Conservation (phyloP, 352 stramenopile species). For the Globisporangium heterothallicum region DNA sequence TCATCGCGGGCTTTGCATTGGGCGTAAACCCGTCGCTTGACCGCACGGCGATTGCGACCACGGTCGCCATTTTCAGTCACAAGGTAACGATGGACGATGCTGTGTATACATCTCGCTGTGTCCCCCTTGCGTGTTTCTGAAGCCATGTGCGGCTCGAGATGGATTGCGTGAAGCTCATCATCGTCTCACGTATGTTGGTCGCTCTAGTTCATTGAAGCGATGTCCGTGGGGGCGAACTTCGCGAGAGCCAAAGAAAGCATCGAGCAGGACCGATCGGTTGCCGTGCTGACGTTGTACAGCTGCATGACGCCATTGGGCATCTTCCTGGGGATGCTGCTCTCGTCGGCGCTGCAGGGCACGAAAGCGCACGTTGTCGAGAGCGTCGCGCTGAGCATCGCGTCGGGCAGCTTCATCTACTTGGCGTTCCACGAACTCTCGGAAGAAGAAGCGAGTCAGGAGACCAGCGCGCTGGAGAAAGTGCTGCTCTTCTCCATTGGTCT, state of each 20-base stretch:
- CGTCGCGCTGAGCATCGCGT: slow-evolving; percentile 45
- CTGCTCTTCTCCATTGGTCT: slow-evolving; percentile 42
- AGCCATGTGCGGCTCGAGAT: no score
- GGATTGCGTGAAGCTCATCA: no score
- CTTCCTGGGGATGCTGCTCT: slow-evolving; percentile 52
- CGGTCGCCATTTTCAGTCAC: slow-evolving; percentile 52
- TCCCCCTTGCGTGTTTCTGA: no score
- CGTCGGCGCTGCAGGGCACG: slow-evolving; percentile 34
- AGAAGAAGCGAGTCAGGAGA: slow-evolving; percentile 35
- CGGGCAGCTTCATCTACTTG: slow-evolving; percentile 65
- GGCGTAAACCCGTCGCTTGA: slow-evolving; percentile 50
- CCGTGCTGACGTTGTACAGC: slow-evolving; percentile 55
- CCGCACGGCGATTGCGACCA: slow-evolving; percentile 46
- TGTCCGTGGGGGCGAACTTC: slow-evolving; percentile 63
- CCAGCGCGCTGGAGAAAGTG: slow-evolving; percentile 37
- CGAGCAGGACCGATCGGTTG: slow-evolving; percentile 32
- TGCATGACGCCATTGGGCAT: slow-evolving; percentile 64
- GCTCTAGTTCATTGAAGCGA: slow-evolving; percentile 52
- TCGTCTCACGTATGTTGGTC: no score
- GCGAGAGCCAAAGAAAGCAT: slow-evolving; percentile 50
- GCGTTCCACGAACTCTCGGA: slow-evolving; percentile 65
- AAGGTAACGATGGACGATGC: neutral
- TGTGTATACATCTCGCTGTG: neutral
- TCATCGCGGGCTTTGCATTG: slow-evolving; percentile 60
- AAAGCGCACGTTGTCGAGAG: slow-evolving; percentile 35